Conservation (phyloP, 1,139 yeast genomes). For the Diutina scorzettiae region DNA sequence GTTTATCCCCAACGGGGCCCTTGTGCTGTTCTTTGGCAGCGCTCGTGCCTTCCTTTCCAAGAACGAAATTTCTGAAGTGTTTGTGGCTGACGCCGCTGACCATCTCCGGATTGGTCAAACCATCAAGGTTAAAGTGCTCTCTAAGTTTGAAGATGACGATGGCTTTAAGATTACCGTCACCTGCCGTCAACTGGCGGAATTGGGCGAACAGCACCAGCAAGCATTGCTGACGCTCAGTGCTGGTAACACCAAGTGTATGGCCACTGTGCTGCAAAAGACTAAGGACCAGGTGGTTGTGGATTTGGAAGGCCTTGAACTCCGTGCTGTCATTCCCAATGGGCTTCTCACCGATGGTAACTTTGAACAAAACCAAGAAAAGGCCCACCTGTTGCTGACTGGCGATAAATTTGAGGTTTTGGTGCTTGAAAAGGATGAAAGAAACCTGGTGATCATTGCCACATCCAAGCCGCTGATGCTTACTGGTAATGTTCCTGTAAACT, state of each 20-base stretch:
- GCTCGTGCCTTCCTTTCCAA: conserved; percentile 75
- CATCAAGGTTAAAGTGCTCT: conserved; percentile 54
- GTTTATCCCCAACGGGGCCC: conserved; percentile 66
- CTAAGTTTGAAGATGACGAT: conserved; percentile 36
- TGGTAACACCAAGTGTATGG: conserved; percentile 58
- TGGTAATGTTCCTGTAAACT: neutral
- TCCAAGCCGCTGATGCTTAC: conserved; percentile 32
- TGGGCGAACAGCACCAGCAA: conserved; percentile 36
- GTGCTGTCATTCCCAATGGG: conserved; percentile 65
- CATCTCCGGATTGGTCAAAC: conserved; percentile 80
- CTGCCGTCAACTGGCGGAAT: conserved; percentile 51
- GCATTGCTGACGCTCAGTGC: conserved; percentile 37
- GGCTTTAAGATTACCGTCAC: conserved; percentile 55
- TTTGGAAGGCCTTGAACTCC: conserved; percentile 24
- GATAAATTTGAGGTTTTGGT: conserved; percentile 47
- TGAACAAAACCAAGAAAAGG: conserved; percentile 56
- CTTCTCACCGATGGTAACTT: conserved; percentile 68
- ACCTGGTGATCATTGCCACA: conserved; percentile 49
- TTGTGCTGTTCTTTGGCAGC: conserved; percentile 73
- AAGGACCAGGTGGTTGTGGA: conserved; percentile 53
- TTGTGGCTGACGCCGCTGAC: conserved; percentile 65
- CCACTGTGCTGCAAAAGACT: conserved; percentile 58
- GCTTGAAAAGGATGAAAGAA: conserved; percentile 53
- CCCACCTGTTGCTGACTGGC: conserved; percentile 52
- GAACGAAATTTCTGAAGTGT: conserved; percentile 82